Conservation (phyloP, 2,329 filamentous ascomycete species). For the Xylaria sp. region DNA sequence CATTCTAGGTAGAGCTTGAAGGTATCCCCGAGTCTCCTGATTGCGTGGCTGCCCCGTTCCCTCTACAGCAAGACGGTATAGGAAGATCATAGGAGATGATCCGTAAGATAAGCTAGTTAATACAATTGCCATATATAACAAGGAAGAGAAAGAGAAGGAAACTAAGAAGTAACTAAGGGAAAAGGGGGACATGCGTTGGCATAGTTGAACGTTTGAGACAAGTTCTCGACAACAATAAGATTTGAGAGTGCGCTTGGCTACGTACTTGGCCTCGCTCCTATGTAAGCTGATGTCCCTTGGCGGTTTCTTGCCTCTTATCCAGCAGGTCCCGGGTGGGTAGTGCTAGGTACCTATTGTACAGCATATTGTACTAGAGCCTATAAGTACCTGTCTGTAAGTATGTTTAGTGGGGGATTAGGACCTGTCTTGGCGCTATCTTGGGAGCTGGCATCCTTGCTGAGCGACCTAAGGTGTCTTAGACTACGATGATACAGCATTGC, state of each 20-base stretch:
- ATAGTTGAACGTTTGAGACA: constrained; percentile 25
- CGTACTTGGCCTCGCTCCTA: constrained; percentile 23
- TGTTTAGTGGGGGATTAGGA: background rate
- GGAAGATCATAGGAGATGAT: constrained; percentile 26
- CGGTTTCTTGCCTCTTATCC: background rate
- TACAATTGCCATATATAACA: constrained; percentile 31
- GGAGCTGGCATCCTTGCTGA: too few relatives aligned
- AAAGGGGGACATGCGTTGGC: constrained; percentile 18
- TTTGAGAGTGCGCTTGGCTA: constrained; percentile 17
- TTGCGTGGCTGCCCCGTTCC: constrained; percentile 17
- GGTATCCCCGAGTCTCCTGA: constrained; percentile 20
- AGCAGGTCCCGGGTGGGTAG: background rate
- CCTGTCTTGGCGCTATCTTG: too few relatives aligned
- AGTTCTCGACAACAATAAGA: constrained; percentile 18
- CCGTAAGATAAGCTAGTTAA: constrained; percentile 16
- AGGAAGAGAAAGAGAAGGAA: constrained; percentile 40
- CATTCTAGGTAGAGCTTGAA: constrained; percentile 31
- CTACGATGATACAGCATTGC: too few relatives aligned
- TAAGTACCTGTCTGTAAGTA: too few relatives aligned
- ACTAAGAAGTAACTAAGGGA: constrained; percentile 36
- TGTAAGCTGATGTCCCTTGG: constrained; percentile 9
- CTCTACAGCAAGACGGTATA: constrained; percentile 19
- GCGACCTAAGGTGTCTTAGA: too few relatives aligned
- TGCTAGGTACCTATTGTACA: background rate
- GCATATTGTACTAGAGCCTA: too few relatives aligned